Evolutionary conservation across 352 stramenopile genomes (phyloP), one percentile per base, ranked within the genome.

Genomic region (Globisporangium canariense): DNA sequence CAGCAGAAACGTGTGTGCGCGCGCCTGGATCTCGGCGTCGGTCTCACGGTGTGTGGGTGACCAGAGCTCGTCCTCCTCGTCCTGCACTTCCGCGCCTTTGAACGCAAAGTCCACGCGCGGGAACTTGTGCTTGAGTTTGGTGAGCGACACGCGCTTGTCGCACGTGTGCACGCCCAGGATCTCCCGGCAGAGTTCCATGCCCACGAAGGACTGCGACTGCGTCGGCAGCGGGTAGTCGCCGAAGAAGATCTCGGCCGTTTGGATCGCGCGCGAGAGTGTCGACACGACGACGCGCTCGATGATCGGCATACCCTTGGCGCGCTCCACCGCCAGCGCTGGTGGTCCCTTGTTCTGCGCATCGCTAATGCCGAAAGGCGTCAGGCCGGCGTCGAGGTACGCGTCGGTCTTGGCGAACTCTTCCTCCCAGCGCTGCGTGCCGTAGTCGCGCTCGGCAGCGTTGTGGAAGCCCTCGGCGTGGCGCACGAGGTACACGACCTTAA

Each of bases 401-500:
- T 87, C 77, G 18, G 74, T 69, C 60, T 76, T 83, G 20, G 84
- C 84, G 49, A 87, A 73, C 43, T 89, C 76, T 47, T 68, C 71
- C 36, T 90, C 79, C 84, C 81, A 93, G 9, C 70, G 70, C 41
- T 77, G 70, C 2, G 74, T 71, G 34, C 83, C 81, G 18, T 79
- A 70, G 56, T 83, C 68, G 1, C 76, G 36, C 65, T 91, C 77
- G 7, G 80, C 79, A 5, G 74, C 78, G 61, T 93, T 93, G 69
- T 93, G 82, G 52, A 69, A 73, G n/a, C 82, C 85, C 63, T 93
- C 77, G 28, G 78, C 83, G 52, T 92, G 85, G 25, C 85, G 81
- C 58, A 93, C 74, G n/a, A 91, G 74, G 73, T 91, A 92, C 20
- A 91, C 64, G 58, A 89, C 81, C 68, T 91, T 93, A 59, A 89